Base-by-base conservation (phyloP, 257 asterid species). In the Solanum chmielewskii region DNA sequence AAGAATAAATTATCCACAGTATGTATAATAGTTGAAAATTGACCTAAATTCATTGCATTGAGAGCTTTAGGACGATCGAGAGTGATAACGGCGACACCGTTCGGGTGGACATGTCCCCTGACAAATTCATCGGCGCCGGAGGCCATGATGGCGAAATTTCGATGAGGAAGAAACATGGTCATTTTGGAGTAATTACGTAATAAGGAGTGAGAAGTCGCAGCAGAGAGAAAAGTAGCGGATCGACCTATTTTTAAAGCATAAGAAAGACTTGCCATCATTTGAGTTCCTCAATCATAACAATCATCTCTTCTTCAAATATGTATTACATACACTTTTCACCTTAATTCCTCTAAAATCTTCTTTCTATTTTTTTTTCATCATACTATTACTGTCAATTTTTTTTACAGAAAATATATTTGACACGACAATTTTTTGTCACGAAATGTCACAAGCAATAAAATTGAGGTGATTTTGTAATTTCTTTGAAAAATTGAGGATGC, bases 31-130 rank as follows among this genome's bases (percentile, higher is more conserved):
- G 31, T 75, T 25, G 83, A 76, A 42, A 42, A 7, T 14, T 76
- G 23, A 95, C 99, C 98, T 87, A 95, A 64, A 89, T 94, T 94
- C 99, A 95, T 94, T 33, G 99, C 99, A 75, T 97, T 97, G 86
- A 97, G 98, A 78, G 98, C 97, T 86, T 97, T 97, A 85, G 98
- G 93, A 83, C 99, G 98, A 89, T 97, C 98, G 29, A 97, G 99
- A 89, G 99, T 95, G 91, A 95, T 93, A 76, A 94, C 82, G 29
- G 97, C 98, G 88, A 93, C 91, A 91, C 99, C 99, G 83, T 95
- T 97, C 11, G 95, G 94, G 76, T 91, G 93, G 66, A 97, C 94
- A 85, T 86, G 94, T 85, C 98, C 98, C 88, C 85, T 94, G 84
- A 97, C 97, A 85, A 92, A 92, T 80, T 95, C 98, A 60, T 97